A percentile compares a stretch with the other conserved stretches of the same genome.
Conservation (phyloP, 2,329 filamentous ascomycete genomes). For the Thyridium curvatum region DNA sequence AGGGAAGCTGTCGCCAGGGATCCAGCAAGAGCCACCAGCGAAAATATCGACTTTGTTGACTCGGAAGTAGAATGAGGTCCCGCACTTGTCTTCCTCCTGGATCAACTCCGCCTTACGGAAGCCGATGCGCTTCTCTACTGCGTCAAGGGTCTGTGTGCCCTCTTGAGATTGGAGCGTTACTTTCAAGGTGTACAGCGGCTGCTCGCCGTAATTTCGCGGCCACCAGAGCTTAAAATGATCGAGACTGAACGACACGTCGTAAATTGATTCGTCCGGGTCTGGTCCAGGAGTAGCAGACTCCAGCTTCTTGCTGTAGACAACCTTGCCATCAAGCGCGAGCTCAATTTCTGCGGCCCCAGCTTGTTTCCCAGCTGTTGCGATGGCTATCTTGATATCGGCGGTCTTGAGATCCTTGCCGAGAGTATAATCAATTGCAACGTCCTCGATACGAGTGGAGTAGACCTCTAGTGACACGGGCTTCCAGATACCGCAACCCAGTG, state of each 20-base stretch:
- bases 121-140: not conserved
- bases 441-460: conserved; percentile 48
- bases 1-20: conserved; percentile 53
- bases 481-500: conserved; percentile 61
- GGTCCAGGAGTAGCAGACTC: too few relatives aligned
- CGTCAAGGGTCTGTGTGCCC: not conserved
- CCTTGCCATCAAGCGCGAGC: too few relatives aligned
- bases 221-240: conserved; percentile 5
- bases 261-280: too few relatives aligned
- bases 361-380: too few relatives aligned
- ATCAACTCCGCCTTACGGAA: conserved; percentile 4
- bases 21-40: conserved; percentile 63
- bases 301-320: too few relatives aligned
- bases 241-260: conserved; percentile 1
- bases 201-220: conserved; percentile 4
- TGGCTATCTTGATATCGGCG: not conserved
- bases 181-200: conserved; percentile 3
- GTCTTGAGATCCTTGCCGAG: not conserved
- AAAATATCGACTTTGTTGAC: conserved; percentile 31
- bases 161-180: not conserved
- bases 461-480: conserved; percentile 58
- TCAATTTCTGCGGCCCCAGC: too few relatives aligned
- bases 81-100: not conserved
- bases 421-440: not conserved
- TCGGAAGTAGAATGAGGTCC: conserved; percentile 1